Percentiles rank a stretch among this genome's conserved stretches.
phyloP scores from a whole-genome alignment of 495 filamentous ascomycete species.

The Talaromyces liani region DNA sequence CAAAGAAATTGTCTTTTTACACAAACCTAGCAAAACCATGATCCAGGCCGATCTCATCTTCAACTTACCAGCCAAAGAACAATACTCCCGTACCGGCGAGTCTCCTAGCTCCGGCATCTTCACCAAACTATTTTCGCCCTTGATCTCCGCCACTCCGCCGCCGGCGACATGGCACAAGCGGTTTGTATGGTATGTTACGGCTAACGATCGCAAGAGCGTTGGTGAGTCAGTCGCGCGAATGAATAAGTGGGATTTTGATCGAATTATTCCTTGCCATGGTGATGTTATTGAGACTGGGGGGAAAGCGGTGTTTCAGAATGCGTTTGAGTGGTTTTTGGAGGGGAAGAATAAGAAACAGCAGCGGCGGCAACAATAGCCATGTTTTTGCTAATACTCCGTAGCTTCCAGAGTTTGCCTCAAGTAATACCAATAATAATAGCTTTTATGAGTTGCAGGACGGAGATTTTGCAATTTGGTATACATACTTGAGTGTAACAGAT shows the following conservation, averaged over 20 bases:
- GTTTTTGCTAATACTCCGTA: no score
- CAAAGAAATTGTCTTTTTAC: constrained; percentile 79
- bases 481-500: not conserved
- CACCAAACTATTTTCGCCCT: constrained; percentile 51
- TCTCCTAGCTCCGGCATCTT: constrained; percentile 47
- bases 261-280: constrained; percentile 87
- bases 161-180: constrained; percentile 68
- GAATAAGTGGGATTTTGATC: constrained; percentile 75
- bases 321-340: constrained; percentile 80
- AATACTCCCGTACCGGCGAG: constrained; percentile 62
- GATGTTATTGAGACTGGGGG: constrained; percentile 75
- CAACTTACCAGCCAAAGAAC: constrained; percentile 82
- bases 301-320: constrained; percentile 69
- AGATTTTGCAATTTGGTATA: not conserved
- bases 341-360: constrained; percentile 27
- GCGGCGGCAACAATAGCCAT: not conserved
- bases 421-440: no score
- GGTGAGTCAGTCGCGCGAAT: constrained; percentile 62
- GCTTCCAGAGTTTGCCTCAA: not conserved
- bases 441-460: not conserved
- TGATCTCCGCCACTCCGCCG: constrained; percentile 52
- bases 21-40: constrained; percentile 73
- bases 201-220: constrained; percentile 57
- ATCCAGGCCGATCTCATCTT: constrained; percentile 90
- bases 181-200: constrained; percentile 73